phyloP scores from a whole-genome alignment of 176 grass and related monocot genomes.

The Lolium rigidum region DNA sequence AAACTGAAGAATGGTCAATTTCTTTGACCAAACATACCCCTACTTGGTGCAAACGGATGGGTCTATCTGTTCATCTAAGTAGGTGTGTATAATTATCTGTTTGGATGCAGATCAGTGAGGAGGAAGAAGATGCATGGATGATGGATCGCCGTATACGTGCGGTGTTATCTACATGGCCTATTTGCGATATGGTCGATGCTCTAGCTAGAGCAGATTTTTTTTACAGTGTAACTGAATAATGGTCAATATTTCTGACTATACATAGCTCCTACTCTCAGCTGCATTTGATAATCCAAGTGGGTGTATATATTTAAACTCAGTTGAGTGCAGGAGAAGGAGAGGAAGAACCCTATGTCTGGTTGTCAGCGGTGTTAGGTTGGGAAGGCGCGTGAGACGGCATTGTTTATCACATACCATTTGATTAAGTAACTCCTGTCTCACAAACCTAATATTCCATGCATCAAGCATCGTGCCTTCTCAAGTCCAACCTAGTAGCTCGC shows the following conservation, averaged over 20 bases:
- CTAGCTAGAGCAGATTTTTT: not conserved
- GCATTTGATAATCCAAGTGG: not conserved
- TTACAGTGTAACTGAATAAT: not conserved
- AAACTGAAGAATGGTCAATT: conserved; percentile 33
- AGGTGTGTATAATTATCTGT: not conserved
- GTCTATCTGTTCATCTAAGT: not conserved
- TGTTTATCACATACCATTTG: not conserved
- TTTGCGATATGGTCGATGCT: not conserved
- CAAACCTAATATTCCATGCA: conserved; percentile 20
- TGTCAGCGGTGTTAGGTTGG: not conserved
- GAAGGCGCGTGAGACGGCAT: not conserved
- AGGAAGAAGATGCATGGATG: not conserved
- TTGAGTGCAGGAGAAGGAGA: not conserved
- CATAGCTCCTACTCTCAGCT: not conserved
- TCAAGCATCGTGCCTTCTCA: conserved; percentile 9
- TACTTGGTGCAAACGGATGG: not conserved
- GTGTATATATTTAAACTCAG: no score
- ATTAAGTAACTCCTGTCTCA: not conserved
- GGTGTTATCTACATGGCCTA: not conserved
- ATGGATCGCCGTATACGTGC: not conserved
- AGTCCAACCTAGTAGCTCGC: not conserved
- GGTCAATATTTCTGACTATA: conserved; percentile 43
- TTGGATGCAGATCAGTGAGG: not conserved
- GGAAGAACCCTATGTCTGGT: not conserved
- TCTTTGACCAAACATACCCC: not conserved